Base-by-base conservation (phyloP, 352 stramenopile species). In the Globisporangium megalacanthum region DNA sequence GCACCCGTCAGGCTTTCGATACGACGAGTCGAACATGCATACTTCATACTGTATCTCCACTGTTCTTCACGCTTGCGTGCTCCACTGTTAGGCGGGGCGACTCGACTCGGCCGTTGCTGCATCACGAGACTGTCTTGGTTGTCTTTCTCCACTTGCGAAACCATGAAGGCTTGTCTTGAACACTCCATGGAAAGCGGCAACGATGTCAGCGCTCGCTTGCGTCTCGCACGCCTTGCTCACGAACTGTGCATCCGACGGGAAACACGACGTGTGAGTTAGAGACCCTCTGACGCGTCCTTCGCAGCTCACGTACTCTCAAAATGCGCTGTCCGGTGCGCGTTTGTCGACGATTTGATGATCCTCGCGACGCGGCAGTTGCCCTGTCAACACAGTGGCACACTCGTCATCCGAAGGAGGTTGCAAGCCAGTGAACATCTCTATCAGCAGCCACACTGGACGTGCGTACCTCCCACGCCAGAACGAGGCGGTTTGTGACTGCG, bases 381-480 rank as follows among this genome's bases (percentile, higher is more conserved):
- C 79, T 88, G 56, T 15, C 48, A 20, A 44, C 11, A 29, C 7
- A 1, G 17, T 39, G 49, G 25, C 15, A 17, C 3, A 33, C 6
- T 6, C 7, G 49, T 9, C 13, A 47, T 50, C 3, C 37, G 47
- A 35, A 14, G 37, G 17, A 29, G 4, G 25, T 4, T 29, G n/a
- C 33, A 31, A 39, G 6, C 0, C 0, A 29, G 6, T 15, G 14
- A 5, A 15, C 20, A 3, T 9, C 25, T 6, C 10, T 50, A 0
- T 10, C 14, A 3, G 3, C 25, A 61, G 3, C 47, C n/a, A 17
- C 20, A 25, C 44, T 25, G 3, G 20, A 13, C 49, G 15, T 3
- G 65, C 71, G 17, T 52, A 90, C 83, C 71, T 92, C 69, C 81
- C 83, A 92, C 20, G 68, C 63, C 1, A 94, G 73, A n/a, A 73